Evolutionary conservation across 805 yeast species (phyloP).

Genomic region (Candida ipomoeae): DNA sequence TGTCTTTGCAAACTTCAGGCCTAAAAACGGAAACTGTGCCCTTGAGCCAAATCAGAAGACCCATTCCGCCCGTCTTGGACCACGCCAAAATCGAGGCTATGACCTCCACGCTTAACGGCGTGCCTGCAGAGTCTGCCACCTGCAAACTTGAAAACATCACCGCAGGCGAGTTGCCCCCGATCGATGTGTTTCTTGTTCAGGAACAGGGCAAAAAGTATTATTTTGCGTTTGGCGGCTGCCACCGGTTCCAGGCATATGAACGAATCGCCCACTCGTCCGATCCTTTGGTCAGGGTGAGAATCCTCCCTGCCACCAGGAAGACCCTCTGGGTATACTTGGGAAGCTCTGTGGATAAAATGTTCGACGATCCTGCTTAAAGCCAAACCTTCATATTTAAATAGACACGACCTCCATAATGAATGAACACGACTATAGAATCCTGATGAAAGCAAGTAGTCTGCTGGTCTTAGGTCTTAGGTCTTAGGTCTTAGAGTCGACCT

Average conservation of each 20-base stretch:
- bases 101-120: slow-evolving; percentile 66
- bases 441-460: too few relatives aligned
- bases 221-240: slow-evolving; percentile 91
- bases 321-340: slow-evolving; percentile 72
- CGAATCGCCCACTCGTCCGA: slow-evolving; percentile 26
- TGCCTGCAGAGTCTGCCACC: slow-evolving; percentile 61
- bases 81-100: slow-evolving; percentile 69
- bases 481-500: too few relatives aligned
- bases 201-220: slow-evolving; percentile 59
- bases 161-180: slow-evolving; percentile 72
- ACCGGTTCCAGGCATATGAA: slow-evolving; percentile 84
- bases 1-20: slow-evolving; percentile 48
- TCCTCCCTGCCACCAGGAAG: slow-evolving; percentile 70
- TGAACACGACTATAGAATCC: too few relatives aligned
- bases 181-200: slow-evolving; percentile 69
- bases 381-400: not conserved
- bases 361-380: slow-evolving; percentile 15
- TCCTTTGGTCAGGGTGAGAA: slow-evolving; percentile 59
- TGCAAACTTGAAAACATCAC: slow-evolving; percentile 47
- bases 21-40: slow-evolving; percentile 60
- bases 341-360: slow-evolving; percentile 53
- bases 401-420: not conserved
- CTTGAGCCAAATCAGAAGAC: slow-evolving; percentile 63
- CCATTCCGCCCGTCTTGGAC: slow-evolving; percentile 83
- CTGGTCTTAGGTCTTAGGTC: too few relatives aligned